phyloP scores from a whole-genome alignment of 768 basidiomycete species.

The Lactarius hengduanensis region DNA sequence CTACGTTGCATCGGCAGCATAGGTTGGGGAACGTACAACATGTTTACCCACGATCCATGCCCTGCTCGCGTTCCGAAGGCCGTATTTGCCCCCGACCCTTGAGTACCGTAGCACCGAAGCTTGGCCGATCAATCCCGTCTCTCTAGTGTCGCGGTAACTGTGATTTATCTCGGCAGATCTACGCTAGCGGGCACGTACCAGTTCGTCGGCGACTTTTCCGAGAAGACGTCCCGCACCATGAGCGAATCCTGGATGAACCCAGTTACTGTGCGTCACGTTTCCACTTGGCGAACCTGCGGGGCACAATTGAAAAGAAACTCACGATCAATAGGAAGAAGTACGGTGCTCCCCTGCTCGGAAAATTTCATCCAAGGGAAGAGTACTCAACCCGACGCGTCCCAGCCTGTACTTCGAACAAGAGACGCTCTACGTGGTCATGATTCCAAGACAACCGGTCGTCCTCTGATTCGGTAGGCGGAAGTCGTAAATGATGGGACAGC shows the following conservation, averaged over 20 bases:
- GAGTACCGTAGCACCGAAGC: constrained; percentile 12
- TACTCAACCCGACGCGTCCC: neutral
- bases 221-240: neutral
- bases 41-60: constrained; percentile 25
- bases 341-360: neutral
- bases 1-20: neutral
- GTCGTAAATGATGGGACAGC: constrained; percentile 28
- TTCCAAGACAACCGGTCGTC: neutral
- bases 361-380: neutral
- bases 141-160: neutral
- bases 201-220: neutral
- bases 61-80: constrained; percentile 20
- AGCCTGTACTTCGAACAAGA: neutral
- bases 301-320: neutral
- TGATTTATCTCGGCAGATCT: neutral
- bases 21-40: constrained; percentile 18
- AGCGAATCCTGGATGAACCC: constrained; percentile 15
- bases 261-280: neutral
- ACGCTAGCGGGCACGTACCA: neutral
- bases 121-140: constrained; percentile 10
- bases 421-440: neutral
- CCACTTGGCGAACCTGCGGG: neutral
- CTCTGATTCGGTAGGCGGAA: constrained; percentile 21
- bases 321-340: neutral
- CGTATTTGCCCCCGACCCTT: neutral